These are phyloP conservation scores for Malassezia sp. DNA, from an alignment of 1,284 basidiomycete genomes.

Conservation along the genomic window DNA sequence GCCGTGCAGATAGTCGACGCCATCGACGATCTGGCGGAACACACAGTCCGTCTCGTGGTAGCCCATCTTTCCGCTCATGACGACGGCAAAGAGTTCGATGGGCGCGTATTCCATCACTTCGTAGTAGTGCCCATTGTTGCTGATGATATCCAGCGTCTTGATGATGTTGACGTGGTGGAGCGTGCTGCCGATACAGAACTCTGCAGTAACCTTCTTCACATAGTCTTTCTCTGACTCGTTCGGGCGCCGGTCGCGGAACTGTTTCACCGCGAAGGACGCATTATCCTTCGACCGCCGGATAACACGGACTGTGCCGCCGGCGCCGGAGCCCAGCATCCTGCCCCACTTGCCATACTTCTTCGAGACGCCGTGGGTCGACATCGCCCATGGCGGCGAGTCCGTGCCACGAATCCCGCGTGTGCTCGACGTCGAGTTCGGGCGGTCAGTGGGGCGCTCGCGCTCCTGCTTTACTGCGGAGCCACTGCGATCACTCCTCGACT, in stretches of 20 bases:
- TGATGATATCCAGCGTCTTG: constrained; percentile 95
- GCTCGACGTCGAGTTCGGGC: not conserved
- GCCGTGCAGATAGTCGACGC: constrained; percentile 92
- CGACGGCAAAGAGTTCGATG: constrained; percentile 93
- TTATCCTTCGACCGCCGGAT: constrained; percentile 62
- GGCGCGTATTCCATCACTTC: constrained; percentile 89
- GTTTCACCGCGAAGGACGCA: constrained; percentile 86
- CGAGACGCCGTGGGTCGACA: constrained; percentile 68
- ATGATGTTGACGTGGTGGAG: constrained; percentile 79
- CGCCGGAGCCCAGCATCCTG: constrained; percentile 82
- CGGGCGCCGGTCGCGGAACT: constrained; percentile 76
- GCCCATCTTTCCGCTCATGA: constrained; percentile 99
- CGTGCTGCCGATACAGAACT: constrained; percentile 93
- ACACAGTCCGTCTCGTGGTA: constrained; percentile 97
- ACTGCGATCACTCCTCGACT: not conserved
- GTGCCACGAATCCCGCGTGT: constrained; percentile 37
- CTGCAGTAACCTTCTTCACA: constrained; percentile 96
- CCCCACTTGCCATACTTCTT: constrained; percentile 99
- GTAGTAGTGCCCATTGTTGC: constrained; percentile 88
- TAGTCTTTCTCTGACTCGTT: constrained; percentile 92
- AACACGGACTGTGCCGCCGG: constrained; percentile 90
- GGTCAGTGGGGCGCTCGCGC: no score
- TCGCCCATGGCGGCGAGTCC: constrained; percentile 47
- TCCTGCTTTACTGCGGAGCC: not conserved
- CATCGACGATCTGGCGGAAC: constrained; percentile 94